A percentile compares a stretch with the other conserved stretches of the same genome.
Evolutionary conservation across 768 basidiomycete genomes (phyloP).

Genomic region (Podaxis sp.): DNA sequence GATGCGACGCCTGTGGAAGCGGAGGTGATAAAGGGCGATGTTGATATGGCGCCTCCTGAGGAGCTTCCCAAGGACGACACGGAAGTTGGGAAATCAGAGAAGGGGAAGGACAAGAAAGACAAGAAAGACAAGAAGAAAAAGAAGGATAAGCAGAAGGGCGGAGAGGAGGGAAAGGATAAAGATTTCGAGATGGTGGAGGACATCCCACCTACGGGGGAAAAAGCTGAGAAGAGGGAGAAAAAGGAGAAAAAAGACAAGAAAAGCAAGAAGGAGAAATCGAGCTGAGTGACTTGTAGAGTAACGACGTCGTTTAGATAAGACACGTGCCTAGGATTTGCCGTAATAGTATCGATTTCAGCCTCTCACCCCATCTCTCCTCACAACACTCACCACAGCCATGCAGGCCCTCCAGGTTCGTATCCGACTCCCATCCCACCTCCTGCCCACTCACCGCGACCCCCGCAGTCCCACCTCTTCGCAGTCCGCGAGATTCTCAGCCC

Average conservation of each 20-base stretch:
- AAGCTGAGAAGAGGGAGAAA: conserved; percentile 9
- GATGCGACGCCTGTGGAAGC: no score
- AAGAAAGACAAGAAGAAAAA: conserved; percentile 16
- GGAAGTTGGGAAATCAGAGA: conserved; percentile 7
- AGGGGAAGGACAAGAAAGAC: conserved; percentile 12
- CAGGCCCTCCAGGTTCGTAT: conserved; percentile 36
- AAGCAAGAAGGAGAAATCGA: conserved; percentile 3
- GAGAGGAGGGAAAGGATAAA: conserved; percentile 15
- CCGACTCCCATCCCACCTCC: not conserved
- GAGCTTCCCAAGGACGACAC: no score
- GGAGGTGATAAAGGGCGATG: no score
- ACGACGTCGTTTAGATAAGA: not conserved
- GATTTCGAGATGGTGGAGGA: not conserved
- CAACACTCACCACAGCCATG: conserved; percentile 24
- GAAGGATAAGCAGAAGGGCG: conserved; percentile 15
- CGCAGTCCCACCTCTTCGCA: conserved; percentile 87
- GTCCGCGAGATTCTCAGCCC: conserved; percentile 93
- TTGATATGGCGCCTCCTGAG: no score
- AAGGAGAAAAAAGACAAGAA: conserved; percentile 17
- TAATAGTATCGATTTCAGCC: conserved; percentile 9
- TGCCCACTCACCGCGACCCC: not conserved
- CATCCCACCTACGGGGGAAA: no score
- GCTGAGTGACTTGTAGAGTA: not conserved
- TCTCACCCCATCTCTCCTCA: conserved; percentile 15
- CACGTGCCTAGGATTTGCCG: conserved; percentile 3